Conservation (phyloP, 768 basidiomycete genomes). For the Suillus variegatus region DNA sequence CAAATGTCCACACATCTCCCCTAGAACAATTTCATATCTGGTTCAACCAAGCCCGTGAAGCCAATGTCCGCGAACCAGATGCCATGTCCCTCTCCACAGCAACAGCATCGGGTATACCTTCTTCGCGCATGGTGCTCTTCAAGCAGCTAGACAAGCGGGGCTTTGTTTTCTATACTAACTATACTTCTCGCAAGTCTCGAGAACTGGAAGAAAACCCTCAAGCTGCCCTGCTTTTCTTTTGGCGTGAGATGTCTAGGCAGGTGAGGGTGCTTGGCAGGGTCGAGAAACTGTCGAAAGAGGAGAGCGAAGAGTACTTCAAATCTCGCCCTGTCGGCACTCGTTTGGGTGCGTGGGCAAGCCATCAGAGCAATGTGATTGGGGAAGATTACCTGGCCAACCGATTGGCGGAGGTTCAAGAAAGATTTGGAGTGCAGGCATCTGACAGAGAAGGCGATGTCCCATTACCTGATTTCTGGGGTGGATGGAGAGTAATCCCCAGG, state of each 20-base stretch:
- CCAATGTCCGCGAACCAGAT: conserved; percentile 84
- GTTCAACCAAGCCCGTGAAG: conserved; percentile 68
- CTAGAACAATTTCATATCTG: conserved; percentile 85
- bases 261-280: conserved; percentile 85
- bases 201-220: conserved; percentile 79
- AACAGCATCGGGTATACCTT: conserved; percentile 73
- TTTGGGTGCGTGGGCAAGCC: conserved; percentile 92
- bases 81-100: conserved; percentile 82
- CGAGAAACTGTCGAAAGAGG: conserved; percentile 71
- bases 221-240: conserved; percentile 88
- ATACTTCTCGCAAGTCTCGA: conserved; percentile 86
- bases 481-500: conserved; percentile 93
- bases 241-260: conserved; percentile 79
- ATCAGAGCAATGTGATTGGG: conserved; percentile 77
- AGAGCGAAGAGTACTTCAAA: conserved; percentile 83
- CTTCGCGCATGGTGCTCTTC: conserved; percentile 86
- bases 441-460: conserved; percentile 54
- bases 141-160: conserved; percentile 88
- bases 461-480: conserved; percentile 93
- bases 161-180: conserved; percentile 98
- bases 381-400: conserved; percentile 70
- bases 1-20: conserved; percentile 64
- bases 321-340: conserved; percentile 81
- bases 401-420: conserved; percentile 56
- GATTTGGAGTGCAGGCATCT: conserved; percentile 51